phyloP scores from a whole-genome alignment of 2,329 filamentous ascomycete species.

The Metarhizium anisopliae region DNA sequence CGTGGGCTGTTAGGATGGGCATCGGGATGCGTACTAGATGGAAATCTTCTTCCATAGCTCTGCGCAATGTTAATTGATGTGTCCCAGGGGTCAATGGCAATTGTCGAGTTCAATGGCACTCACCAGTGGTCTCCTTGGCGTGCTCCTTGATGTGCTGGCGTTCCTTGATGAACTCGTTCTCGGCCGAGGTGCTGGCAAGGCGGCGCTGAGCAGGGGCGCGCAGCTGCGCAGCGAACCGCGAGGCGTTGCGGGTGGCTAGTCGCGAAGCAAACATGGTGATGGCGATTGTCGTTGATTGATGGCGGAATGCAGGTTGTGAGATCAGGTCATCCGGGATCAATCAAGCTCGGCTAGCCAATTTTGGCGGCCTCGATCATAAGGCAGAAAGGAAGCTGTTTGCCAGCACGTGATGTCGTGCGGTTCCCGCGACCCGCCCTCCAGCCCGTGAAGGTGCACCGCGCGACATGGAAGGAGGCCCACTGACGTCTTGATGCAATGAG shows the following conservation, averaged over 20 bases:
- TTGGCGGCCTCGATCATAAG: constrained; percentile 23
- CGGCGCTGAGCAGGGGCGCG: constrained; percentile 58
- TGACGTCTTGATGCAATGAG: background rate
- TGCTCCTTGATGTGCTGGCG: constrained; percentile 85
- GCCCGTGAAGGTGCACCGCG: background rate
- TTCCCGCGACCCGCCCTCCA: constrained; percentile 9
- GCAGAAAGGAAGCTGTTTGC: constrained; percentile 5
- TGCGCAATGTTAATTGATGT: constrained; percentile 25
- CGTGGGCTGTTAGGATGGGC: background rate
- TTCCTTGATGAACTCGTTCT: constrained; percentile 93
- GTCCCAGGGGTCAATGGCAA: background rate
- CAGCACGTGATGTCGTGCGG: constrained; percentile 21
- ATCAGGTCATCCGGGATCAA: constrained; percentile 24
- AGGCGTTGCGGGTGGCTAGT: constrained; percentile 49
- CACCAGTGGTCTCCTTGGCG: constrained; percentile 75
- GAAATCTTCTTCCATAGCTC: constrained; percentile 95
- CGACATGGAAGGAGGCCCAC: background rate
- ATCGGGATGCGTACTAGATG: constrained; percentile 64
- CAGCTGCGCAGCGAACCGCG: constrained; percentile 53
- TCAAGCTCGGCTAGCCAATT: constrained; percentile 23
- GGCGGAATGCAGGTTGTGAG: constrained; percentile 18
- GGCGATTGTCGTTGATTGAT: constrained; percentile 12
- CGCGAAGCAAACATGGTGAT: constrained; percentile 56
- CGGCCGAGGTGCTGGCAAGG: constrained; percentile 61
- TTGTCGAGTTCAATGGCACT: constrained; percentile 25